phyloP scores from a whole-genome alignment of 768 basidiomycete genomes.

The Chalciporus sphaerocephalus region DNA sequence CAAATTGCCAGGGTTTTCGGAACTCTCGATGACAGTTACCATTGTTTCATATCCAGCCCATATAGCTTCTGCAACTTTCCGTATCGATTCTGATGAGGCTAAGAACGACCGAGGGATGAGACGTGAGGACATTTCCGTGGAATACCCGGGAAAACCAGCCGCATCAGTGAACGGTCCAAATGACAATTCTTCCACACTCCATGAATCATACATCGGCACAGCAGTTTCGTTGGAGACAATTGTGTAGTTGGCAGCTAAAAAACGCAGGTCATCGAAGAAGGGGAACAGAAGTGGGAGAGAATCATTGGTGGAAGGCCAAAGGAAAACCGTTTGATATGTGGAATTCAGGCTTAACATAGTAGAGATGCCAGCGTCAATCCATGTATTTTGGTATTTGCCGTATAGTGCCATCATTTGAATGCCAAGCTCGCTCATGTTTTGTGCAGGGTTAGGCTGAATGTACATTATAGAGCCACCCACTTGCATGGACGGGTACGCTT shows the following conservation, averaged over 20 bases:
- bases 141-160: conserved; percentile 7
- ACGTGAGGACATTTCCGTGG: conserved; percentile 10
- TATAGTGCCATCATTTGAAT: conserved; percentile 5
- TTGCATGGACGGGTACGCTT: not conserved
- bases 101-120: conserved; percentile 14
- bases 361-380: conserved; percentile 1
- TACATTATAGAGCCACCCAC: not conserved
- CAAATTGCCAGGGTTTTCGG: not conserved
- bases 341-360: no score
- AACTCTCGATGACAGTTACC: not conserved
- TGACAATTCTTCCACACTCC: conserved; percentile 3
- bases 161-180: conserved; percentile 8
- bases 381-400: conserved; percentile 1
- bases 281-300: conserved; percentile 13
- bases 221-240: conserved; percentile 12
- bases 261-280: conserved; percentile 13
- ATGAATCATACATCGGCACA: conserved; percentile 9
- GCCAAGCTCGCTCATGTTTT: conserved; percentile 1
- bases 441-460: not conserved
- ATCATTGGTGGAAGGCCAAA: conserved; percentile 5
- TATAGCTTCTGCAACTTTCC: conserved; percentile 13
- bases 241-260: conserved; percentile 9
- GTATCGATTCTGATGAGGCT: not conserved
- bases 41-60: conserved; percentile 14
- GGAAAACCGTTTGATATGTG: not conserved